Conservation (phyloP, 2,329 filamentous ascomycete species). For the Tolypocladium tropicale region DNA sequence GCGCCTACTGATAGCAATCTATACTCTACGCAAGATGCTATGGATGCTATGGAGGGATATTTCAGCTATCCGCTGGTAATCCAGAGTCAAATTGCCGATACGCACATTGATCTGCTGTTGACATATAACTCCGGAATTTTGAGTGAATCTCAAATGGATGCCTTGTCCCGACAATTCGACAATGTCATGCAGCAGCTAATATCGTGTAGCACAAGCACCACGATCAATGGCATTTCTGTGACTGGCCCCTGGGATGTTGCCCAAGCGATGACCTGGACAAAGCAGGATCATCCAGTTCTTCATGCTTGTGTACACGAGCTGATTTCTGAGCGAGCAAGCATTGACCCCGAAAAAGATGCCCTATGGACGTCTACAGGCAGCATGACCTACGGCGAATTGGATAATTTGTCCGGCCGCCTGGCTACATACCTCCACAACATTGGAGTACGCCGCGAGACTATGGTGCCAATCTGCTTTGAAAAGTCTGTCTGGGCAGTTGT, state of each 20-base stretch:
- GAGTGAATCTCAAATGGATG: neutral
- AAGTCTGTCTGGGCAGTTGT: slow-evolving; percentile 4
- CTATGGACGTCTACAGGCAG: neutral
- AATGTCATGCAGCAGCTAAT: neutral
- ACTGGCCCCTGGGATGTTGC: neutral
- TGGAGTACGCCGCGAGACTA: slow-evolving; percentile 8
- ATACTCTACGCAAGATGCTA: neutral
- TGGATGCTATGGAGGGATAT: neutral
- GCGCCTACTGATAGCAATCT: too few species aligned
- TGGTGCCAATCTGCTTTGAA: neutral
- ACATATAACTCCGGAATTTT: neutral
- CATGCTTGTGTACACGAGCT: neutral
- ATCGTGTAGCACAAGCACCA: neutral
- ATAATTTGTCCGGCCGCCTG: neutral
- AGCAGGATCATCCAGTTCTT: neutral
- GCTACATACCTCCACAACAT: slow-evolving; percentile 1
- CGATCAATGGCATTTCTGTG: neutral
- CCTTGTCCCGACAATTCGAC: neutral
- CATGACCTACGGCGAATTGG: slow-evolving; percentile 20
- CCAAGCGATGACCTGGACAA: neutral
- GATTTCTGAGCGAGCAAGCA: neutral
- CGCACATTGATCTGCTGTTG: neutral
- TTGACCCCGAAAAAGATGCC: neutral
- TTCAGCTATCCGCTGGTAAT: neutral
- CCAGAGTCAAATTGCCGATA: neutral